phyloP scores from a whole-genome alignment of 2,329 filamentous ascomycete genomes.

The Verticillium nonalfalfae region DNA sequence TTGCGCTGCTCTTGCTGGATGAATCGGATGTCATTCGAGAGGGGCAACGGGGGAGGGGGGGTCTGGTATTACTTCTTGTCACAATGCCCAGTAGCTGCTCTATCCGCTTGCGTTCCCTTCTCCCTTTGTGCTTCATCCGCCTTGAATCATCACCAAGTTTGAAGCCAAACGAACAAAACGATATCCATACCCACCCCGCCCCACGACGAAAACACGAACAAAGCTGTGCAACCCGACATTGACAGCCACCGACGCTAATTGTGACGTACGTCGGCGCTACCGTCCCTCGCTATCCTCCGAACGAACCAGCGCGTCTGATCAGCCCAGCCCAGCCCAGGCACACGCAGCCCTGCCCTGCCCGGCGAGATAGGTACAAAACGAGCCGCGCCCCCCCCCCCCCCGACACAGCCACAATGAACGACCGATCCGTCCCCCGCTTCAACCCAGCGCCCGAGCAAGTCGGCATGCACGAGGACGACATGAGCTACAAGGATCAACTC shows the following conservation, averaged over 20 bases:
- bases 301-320: background rate
- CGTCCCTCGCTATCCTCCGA: background rate
- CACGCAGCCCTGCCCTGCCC: background rate
- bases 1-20: background rate
- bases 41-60: background rate
- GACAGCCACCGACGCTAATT: background rate
- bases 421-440: background rate
- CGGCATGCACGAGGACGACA: background rate
- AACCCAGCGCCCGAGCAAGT: background rate
- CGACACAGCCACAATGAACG: background rate
- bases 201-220: background rate
- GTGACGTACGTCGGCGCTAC: background rate
- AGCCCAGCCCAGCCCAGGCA: background rate
- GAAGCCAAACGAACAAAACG: background rate
- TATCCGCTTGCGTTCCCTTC: background rate
- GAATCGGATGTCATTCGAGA: background rate
- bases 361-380: background rate
- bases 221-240: background rate
- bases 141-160: background rate
- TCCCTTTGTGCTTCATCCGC: background rate
- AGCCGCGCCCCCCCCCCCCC: background rate
- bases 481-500: conserved; percentile 35
- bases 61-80: background rate
- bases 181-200: too few species aligned
- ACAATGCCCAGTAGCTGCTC: background rate